Percentiles rank a stretch among this genome's conserved stretches.
Conservation (phyloP, 2,329 filamentous ascomycete species). For the Calonectria pseudoreteaudii region DNA sequence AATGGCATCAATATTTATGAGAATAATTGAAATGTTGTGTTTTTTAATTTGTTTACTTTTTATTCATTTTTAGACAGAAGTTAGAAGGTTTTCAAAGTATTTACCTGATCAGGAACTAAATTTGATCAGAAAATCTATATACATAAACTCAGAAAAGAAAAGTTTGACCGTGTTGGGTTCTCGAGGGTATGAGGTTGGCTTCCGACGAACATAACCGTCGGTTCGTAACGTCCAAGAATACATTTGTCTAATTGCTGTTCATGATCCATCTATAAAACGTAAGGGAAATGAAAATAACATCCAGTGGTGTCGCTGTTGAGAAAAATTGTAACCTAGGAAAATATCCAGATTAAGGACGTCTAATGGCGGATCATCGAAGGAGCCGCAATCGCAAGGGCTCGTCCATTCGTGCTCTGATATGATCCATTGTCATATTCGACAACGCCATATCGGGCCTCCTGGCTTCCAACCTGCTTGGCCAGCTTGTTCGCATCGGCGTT, state of each 20-base stretch:
- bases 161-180: not conserved
- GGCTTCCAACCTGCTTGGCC: constrained; percentile 20
- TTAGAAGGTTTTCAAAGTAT: not conserved
- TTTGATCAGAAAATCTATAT: not conserved
- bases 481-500: constrained; percentile 7
- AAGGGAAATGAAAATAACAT: not conserved
- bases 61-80: not conserved
- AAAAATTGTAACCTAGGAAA: not conserved
- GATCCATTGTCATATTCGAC: not conserved
- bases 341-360: not conserved
- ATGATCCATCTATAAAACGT: constrained; percentile 6
- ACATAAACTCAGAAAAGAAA: not conserved
- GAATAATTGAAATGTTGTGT: not conserved
- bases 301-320: not conserved
- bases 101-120: not conserved
- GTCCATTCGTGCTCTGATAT: not conserved
- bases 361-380: not conserved
- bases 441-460: not conserved
- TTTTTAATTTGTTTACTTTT: not conserved
- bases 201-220: not conserved
- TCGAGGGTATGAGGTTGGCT: not conserved
- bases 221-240: not conserved
- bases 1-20: not conserved
- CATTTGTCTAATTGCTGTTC: not conserved
- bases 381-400: not conserved